Evolutionary conservation across 2,329 filamentous ascomycete genomes (phyloP), one percentile per base, ranked within the genome.

Genomic region (Nothophaeocryptopus gaeumannii): DNA sequence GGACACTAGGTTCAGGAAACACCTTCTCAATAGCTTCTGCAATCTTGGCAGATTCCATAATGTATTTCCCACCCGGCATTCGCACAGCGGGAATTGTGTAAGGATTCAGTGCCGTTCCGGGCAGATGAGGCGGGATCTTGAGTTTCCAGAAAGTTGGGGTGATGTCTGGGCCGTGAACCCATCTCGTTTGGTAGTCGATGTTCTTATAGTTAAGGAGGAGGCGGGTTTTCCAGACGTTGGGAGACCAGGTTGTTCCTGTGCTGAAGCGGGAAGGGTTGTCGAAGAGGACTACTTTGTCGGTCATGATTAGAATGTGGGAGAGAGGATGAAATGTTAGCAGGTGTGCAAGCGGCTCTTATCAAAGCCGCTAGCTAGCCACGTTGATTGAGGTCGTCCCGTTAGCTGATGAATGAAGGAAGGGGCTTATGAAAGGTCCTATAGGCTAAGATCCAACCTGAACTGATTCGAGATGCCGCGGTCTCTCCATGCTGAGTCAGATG

Each of bases 211-310:
- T 50, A 13, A 50, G 37, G 13, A 36, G 37, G 13, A 38, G 45
- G 26, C 47, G 47, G 32, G 82, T 81, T 68, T 85, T 88, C 84
- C 83, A 87, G 0, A 83, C 78, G 63, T 88, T 88, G 38, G 78
- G 69, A 0, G 83, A 85, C 85, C 85, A 88, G 43, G 71, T 61
- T 5, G 68, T 68, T 5, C 67, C 69, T 37, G 70, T 66, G 20
- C 20, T 7, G 14, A 13, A 34, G 11, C 46, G 45, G 31, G 39
- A 38, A 1, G 51, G 48, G 8, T 54, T 31, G 42, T 56, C 54
- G 45, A 51, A 56, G 16, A 56, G 51, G 15, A 52, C 38, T 20
- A 56, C 26, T 26, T 26, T 26, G 20, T 26, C 20, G 7, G 20
- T 26, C 20, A 26, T 26, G 20, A 7, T 7, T 26, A 7, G 7